Evolutionary conservation across 768 basidiomycete species (phyloP).

Genomic region (Amanita fuliginea): DNA sequence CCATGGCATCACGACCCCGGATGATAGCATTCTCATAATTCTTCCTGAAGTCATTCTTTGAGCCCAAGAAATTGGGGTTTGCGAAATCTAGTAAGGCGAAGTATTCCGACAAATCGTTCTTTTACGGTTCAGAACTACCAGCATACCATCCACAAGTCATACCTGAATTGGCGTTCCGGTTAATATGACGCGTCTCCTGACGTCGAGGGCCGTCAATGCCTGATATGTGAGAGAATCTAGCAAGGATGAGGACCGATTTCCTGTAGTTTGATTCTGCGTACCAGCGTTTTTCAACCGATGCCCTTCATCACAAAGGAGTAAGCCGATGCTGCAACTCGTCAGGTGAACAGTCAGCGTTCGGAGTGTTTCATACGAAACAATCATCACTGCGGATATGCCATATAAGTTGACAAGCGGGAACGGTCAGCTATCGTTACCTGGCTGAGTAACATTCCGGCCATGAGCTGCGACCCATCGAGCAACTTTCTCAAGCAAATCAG

Average conservation of each 20-base stretch:
- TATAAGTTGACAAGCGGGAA: not conserved
- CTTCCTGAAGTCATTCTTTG: constrained; percentile 86
- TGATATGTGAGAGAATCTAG: constrained; percentile 82
- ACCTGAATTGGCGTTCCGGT: constrained; percentile 93
- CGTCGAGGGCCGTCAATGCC: constrained; percentile 72
- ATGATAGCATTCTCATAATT: constrained; percentile 92
- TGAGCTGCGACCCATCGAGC: constrained; percentile 82
- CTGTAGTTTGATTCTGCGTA: constrained; percentile 14
- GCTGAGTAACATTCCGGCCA: constrained; percentile 85
- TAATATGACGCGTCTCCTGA: constrained; percentile 84
- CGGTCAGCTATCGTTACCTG: constrained; percentile 41
- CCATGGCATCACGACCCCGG: constrained; percentile 81
- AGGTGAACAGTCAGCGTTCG: constrained; percentile 71
- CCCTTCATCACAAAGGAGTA: constrained; percentile 95
- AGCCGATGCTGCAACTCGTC: constrained; percentile 71
- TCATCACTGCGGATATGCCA: constrained; percentile 61
- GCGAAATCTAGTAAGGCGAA: constrained; percentile 91
- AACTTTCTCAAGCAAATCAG: constrained; percentile 68
- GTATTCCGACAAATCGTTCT: constrained; percentile 93
- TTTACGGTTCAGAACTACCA: not conserved
- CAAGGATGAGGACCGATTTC: not conserved
- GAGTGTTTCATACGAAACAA: constrained; percentile 95
- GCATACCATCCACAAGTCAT: not conserved
- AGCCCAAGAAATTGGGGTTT: constrained; percentile 82
- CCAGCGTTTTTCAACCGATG: constrained; percentile 95